Conservation (phyloP, 2,329 filamentous ascomycete species). For the Pseudogymnoascus sp. region DNA sequence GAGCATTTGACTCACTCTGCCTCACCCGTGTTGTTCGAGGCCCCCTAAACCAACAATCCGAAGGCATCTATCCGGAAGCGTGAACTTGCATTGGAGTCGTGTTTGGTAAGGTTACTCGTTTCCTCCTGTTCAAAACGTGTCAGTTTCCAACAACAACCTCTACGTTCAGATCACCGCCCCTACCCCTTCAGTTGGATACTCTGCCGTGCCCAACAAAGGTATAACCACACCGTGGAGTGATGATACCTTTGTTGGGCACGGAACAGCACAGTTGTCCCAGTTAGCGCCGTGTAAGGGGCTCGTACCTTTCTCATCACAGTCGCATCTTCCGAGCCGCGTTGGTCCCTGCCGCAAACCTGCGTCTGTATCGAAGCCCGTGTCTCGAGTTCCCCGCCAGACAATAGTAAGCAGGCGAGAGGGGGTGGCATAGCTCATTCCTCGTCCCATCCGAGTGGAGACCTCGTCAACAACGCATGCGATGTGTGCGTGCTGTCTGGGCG, state of each 20-base stretch:
- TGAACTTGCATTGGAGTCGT: neutral
- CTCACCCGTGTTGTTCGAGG: neutral
- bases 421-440: neutral
- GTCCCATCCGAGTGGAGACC: neutral
- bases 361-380: neutral
- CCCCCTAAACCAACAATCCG: neutral
- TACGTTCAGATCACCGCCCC: neutral
- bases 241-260: neutral
- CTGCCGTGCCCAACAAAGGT: neutral
- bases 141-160: neutral
- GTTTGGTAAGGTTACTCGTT: neutral
- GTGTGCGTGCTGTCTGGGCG: neutral
- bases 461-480: neutral
- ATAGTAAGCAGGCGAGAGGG: neutral
- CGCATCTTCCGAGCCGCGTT: neutral
- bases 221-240: neutral
- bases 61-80: neutral
- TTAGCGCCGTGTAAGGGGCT: neutral
- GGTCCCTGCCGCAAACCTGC: neutral
- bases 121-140: neutral
- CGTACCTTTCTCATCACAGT: neutral
- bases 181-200: neutral
- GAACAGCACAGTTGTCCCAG: neutral
- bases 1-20: neutral
- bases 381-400: neutral